These are phyloP conservation scores for Nemania sp. DNA, from an alignment of 2,329 filamentous ascomycete genomes.

Conservation along the genomic window DNA sequence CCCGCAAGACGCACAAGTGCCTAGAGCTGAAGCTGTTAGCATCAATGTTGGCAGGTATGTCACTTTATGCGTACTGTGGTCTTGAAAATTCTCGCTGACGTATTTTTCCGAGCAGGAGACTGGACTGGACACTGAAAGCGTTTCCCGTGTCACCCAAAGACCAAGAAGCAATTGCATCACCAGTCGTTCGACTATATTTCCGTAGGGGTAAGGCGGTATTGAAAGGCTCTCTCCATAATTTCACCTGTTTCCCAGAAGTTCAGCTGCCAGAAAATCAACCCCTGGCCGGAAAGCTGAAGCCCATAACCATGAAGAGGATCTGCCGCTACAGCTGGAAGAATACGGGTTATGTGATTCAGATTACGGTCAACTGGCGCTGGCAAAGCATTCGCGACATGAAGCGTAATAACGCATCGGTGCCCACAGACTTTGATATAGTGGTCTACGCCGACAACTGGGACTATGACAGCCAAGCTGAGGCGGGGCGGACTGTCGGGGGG, in stretches of 20 bases:
- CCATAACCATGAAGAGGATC: slow-evolving; percentile 38
- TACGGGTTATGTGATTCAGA: slow-evolving; percentile 41
- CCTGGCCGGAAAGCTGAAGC: slow-evolving; percentile 32
- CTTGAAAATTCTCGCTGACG: slow-evolving; percentile 22
- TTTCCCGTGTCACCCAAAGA: slow-evolving; percentile 36
- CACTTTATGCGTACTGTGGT: neutral
- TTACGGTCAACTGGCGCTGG: slow-evolving; percentile 43
- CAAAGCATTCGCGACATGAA: slow-evolving; percentile 27
- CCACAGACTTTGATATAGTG: slow-evolving; percentile 35
- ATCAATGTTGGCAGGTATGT: slow-evolving; percentile 41
- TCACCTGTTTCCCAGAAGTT: slow-evolving; percentile 36
- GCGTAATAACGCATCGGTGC: slow-evolving; percentile 14
- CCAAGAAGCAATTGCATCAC: slow-evolving; percentile 28
- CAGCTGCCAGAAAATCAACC: slow-evolving; percentile 21
- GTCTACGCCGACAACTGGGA: slow-evolving; percentile 41
- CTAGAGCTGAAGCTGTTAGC: slow-evolving; percentile 35
- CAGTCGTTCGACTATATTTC: slow-evolving; percentile 31
- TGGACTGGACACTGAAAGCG: slow-evolving; percentile 46
- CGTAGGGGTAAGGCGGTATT: slow-evolving; percentile 30
- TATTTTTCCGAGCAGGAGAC: slow-evolving; percentile 28
- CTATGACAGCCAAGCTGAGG: slow-evolving; percentile 17
- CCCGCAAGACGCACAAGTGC: slow-evolving; percentile 9
- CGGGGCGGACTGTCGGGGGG: slow-evolving; percentile 26
- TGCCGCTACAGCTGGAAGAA: slow-evolving; percentile 40
- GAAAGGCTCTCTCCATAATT: slow-evolving; percentile 17